phyloP scores from a whole-genome alignment of 306 rosid genomes.

The Erythrophleum fordii region DNA sequence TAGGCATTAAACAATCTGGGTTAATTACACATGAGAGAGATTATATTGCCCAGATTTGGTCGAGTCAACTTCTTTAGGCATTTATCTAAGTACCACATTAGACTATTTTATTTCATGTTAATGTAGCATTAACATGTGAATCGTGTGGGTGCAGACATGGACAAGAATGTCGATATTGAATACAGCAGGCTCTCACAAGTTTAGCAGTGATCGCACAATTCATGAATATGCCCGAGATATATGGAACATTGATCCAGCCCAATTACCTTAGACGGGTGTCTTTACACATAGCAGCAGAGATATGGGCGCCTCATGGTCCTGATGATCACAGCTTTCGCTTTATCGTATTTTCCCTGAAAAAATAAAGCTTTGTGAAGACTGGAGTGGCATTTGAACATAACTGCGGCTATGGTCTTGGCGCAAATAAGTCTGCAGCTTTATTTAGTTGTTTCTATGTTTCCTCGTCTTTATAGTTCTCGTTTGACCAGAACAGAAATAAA shows the following conservation, averaged over 20 bases:
- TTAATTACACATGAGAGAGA: background rate
- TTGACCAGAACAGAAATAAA: background rate
- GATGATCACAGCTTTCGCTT: slow-evolving; percentile 22
- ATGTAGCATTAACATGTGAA: slow-evolving; percentile 32
- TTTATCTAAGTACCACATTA: background rate
- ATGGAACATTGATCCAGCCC: slow-evolving; percentile 81
- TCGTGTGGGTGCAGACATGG: slow-evolving; percentile 74
- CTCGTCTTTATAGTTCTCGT: background rate
- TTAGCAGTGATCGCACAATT: slow-evolving; percentile 97
- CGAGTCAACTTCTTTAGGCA: slow-evolving; percentile 27
- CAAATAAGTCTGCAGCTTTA: slow-evolving; percentile 39
- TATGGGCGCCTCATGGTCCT: slow-evolving; percentile 31
- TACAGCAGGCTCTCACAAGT: slow-evolving; percentile 95
- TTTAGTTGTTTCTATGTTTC: slow-evolving; percentile 7
- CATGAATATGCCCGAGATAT: slow-evolving; percentile 90
- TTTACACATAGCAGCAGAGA: slow-evolving; percentile 29
- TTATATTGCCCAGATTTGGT: background rate
- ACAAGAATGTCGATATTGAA: slow-evolving; percentile 94
- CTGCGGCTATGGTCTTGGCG: background rate
- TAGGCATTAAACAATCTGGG: background rate
- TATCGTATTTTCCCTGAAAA: slow-evolving; percentile 18
- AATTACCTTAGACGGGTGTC: slow-evolving; percentile 52
- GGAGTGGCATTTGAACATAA: background rate
- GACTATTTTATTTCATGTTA: slow-evolving; percentile 29
- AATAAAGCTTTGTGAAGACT: slow-evolving; percentile 29